Conservation (phyloP, 2,329 filamentous ascomycete species). For the Knufia fluminis region DNA sequence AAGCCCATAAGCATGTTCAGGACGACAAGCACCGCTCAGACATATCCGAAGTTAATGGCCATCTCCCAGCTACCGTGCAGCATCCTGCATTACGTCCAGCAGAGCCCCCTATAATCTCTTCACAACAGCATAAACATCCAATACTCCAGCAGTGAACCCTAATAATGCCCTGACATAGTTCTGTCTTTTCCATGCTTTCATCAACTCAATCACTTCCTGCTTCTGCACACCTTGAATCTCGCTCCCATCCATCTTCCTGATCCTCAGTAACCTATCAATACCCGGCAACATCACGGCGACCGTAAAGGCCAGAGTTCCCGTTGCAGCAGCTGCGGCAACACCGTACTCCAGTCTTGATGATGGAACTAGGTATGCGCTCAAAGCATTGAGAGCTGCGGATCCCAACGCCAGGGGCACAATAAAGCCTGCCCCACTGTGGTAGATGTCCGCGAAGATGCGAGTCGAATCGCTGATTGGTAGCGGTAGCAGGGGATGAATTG, state of each 20-base stretch:
- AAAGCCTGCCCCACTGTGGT: neutral
- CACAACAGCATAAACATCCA: neutral
- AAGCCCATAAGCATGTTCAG: too few relatives aligned
- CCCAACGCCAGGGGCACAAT: constrained; percentile 6
- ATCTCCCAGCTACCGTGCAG: neutral
- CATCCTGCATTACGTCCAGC: neutral
- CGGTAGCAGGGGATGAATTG: neutral
- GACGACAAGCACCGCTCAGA: too few relatives aligned
- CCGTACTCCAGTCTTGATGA: neutral
- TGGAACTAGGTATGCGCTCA: neutral
- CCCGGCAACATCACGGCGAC: neutral
- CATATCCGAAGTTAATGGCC: too few relatives aligned
- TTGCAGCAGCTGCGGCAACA: neutral
- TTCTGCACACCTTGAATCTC: constrained; percentile 1
- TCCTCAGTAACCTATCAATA: neutral
- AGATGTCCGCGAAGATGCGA: constrained; percentile 6
- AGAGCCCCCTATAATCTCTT: neutral
- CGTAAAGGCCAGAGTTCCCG: neutral
- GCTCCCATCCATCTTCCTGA: constrained; percentile 7
- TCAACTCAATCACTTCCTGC: constrained; percentile 5
- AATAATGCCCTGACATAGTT: constrained; percentile 7
- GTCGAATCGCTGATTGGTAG: constrained; percentile 4
- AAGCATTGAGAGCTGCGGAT: neutral
- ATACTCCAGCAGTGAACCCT: neutral
- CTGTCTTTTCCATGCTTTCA: neutral